Conservation (phyloP, 1,139 yeast genomes). For the Debaryomyces coudertii region DNA sequence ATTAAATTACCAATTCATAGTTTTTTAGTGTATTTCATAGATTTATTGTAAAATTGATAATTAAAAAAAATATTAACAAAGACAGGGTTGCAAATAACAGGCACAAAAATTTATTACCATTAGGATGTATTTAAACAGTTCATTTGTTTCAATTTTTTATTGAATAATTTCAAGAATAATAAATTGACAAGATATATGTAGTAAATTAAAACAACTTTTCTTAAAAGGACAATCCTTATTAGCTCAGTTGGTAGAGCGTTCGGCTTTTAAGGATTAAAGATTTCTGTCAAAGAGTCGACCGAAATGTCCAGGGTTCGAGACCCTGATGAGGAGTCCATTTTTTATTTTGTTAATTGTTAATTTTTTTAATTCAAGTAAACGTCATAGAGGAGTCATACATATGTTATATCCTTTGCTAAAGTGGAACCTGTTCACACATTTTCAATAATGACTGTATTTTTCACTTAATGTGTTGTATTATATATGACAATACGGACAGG, state of each 20-base stretch:
- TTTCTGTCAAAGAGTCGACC: slow-evolving; percentile 12
- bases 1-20: too few relatives aligned
- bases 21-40: too few relatives aligned
- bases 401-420: too few relatives aligned
- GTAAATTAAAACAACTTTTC: neutral
- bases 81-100: too few relatives aligned
- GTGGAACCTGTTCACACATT: too few relatives aligned
- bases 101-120: too few relatives aligned
- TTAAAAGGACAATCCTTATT: slow-evolving; percentile 21
- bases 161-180: neutral
- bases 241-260: slow-evolving; percentile 20
- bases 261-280: slow-evolving; percentile 9
- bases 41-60: too few relatives aligned
- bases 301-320: slow-evolving; percentile 14
- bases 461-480: too few relatives aligned
- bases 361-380: neutral
- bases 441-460: too few relatives aligned
- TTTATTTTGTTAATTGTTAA: neutral
- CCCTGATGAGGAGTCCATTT: slow-evolving; percentile 18
- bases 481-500: slow-evolving; percentile 23
- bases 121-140: too few relatives aligned
- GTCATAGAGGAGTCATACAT: neutral
- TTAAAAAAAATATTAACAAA: too few relatives aligned
- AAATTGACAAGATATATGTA: neutral
- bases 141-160: neutral